Conservation (phyloP, 371 early-diverging fungal species). For the Mortierella sp. region DNA sequence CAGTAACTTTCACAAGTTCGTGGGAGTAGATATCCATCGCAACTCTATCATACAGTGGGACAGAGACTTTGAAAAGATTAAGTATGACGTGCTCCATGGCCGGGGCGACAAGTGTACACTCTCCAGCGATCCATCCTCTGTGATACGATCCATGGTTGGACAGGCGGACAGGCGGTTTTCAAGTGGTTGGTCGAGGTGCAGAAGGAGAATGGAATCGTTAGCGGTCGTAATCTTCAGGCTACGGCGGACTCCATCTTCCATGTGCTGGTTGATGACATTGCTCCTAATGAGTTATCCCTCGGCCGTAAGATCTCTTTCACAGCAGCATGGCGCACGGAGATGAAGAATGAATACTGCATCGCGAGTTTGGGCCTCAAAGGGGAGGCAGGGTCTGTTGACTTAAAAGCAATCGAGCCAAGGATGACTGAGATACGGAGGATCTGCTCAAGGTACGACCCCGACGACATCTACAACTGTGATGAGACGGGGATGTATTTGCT, state of each 20-base stretch:
- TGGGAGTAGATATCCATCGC: background rate
- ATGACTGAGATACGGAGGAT: background rate
- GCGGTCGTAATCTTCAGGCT: background rate
- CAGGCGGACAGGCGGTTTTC: slow-evolving; percentile 44
- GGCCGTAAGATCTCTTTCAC: background rate
- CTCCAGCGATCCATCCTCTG: background rate
- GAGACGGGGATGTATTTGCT: slow-evolving; percentile 7
- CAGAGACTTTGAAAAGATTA: slow-evolving; percentile 3
- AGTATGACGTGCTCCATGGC: slow-evolving; percentile 8
- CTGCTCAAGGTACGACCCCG: slow-evolving; percentile 5
- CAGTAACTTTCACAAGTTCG: too few species aligned
- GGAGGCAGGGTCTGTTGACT: background rate
- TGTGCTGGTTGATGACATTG: background rate
- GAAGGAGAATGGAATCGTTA: background rate
- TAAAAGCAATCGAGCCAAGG: background rate
- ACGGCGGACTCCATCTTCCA: background rate
- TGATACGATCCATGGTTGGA: slow-evolving; percentile 63
- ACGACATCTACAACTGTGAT: slow-evolving; percentile 9
- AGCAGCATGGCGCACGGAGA: background rate
- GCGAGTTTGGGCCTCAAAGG: background rate
- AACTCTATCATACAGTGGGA: background rate
- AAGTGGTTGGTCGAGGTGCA: too few species aligned
- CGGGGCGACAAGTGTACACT: background rate
- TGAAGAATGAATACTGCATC: background rate
- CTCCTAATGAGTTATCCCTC: background rate